These are phyloP conservation scores for Penicillium riverlandense DNA, from an alignment of 495 filamentous ascomycete species.

Conservation along the genomic window DNA sequence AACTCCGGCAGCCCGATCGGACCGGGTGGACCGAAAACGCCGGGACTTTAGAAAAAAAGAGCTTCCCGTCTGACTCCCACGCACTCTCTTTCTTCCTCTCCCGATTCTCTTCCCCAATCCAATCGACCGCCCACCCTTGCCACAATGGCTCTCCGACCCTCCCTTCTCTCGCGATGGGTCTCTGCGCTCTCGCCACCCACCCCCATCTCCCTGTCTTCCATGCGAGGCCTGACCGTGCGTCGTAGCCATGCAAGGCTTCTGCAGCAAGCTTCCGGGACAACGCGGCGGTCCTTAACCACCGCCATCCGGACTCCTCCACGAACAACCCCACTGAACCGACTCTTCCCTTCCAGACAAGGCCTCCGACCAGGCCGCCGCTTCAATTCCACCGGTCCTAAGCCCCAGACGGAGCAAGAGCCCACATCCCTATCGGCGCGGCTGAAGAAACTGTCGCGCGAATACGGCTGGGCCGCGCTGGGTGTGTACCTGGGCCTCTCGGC, in stretches of 20 bases:
- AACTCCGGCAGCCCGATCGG: conserved; percentile 1
- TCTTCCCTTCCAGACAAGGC: not conserved
- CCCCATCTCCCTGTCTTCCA: not conserved
- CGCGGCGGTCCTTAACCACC: conserved; percentile 1
- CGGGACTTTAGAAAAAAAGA: conserved; percentile 5
- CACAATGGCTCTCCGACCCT: conserved; percentile 13
- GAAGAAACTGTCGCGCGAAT: conserved; percentile 81
- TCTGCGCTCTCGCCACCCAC: conserved; percentile 8
- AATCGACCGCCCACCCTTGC: not conserved
- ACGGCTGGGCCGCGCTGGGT: conserved; percentile 89
- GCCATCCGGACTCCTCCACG: not conserved
- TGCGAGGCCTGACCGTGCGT: not conserved
- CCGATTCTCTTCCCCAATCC: not conserved
- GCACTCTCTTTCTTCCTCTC: not conserved
- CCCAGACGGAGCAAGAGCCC: conserved; percentile 24
- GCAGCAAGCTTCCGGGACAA: not conserved
- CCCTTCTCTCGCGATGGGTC: conserved; percentile 19
- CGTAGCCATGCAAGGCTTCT: not conserved
- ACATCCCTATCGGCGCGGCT: conserved; percentile 60
- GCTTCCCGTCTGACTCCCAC: not conserved
- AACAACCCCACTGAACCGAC: too few species aligned
- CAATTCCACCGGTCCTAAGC: conserved; percentile 15
- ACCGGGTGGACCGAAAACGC: conserved; percentile 8
- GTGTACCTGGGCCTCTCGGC: conserved; percentile 79
- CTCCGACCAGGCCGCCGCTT: conserved; percentile 14